Evolutionary conservation across 2,329 filamentous ascomycete genomes (phyloP).

Genomic region (Neofusicoccum umdonicola): DNA sequence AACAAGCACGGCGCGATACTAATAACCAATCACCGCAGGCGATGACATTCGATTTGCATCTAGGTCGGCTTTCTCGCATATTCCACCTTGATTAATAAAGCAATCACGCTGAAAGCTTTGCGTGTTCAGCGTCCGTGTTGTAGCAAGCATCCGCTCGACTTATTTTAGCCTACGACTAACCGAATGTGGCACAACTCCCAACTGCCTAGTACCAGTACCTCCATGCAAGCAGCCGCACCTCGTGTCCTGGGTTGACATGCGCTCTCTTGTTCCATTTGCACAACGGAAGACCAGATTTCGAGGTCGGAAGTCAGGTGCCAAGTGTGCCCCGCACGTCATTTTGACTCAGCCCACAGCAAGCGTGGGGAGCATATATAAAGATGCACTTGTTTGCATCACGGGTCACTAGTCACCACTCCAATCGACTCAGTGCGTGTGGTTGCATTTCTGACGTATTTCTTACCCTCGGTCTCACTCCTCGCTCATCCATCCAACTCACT

Average conservation of each 20-base stretch:
- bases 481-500: neutral
- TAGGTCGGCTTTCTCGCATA: too few relatives aligned
- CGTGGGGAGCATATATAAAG: neutral
- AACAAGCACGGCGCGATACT: too few relatives aligned
- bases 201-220: too few relatives aligned
- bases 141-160: neutral
- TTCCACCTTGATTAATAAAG: too few relatives aligned
- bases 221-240: too few relatives aligned
- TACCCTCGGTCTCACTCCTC: neutral
- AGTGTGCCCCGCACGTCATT: conserved; percentile 4
- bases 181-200: too few relatives aligned
- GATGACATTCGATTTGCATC: too few relatives aligned
- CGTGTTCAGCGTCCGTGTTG: too few relatives aligned
- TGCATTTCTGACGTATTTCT: neutral
- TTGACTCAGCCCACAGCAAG: neutral
- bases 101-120: too few relatives aligned
- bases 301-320: neutral
- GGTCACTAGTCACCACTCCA: neutral
- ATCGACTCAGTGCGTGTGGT: neutral
- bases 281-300: neutral
- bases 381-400: neutral
- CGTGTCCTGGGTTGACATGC: neutral
- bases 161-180: neutral
- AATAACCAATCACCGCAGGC: too few relatives aligned
- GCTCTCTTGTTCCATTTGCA: neutral